Base-by-base conservation (phyloP, 768 basidiomycete species). In the Trametes cubensis region DNA sequence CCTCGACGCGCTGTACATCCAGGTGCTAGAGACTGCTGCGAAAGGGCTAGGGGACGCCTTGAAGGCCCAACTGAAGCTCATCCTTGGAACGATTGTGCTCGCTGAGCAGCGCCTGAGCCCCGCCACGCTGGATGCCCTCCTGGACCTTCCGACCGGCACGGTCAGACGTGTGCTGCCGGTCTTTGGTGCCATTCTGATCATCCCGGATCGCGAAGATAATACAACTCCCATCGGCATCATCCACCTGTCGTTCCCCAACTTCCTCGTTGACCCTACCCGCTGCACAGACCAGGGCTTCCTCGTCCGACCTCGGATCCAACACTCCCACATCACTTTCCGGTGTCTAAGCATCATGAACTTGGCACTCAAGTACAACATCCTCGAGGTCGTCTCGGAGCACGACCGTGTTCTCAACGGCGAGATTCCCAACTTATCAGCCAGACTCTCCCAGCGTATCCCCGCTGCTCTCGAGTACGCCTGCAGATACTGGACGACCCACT, bases 241-340 rank as follows among this genome's bases (percentile, higher is more conserved):
- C 20, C 69, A 70, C 46, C 57, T 60, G 1, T 70, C 69, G 1
- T 70, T 70, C 25, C 48, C 55, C 14, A 66, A 71, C 52, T 71
- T 69, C 50, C 58, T 71, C 39, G 54, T 48, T 2, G 48, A 58
- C 41, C 47, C 42, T 0, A 11, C 6, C 6, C 63, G 70, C n/a
- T 68, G 69, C 40, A 42, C 17, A 2, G 53, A 65, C 42, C 28
- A 42, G 1, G 20, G 56, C 0, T 62, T 65, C 39, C 40, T 54
- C 21, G 46, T 70, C 3, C 40, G 56, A 23, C 25, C 56, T 15
- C 11, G 30, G n/a, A 28, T 18, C 17, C 47, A 58, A 11, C 62
- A 63, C 25, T 17, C 55, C 1, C 11, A 26, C 30, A 25, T 63
- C 17, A 47, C 50, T 14, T 18, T 25, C 21, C 40, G 39, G 20